A percentile compares a stretch with the other conserved stretches of the same genome.
Conservation (phyloP, 495 filamentous ascomycete genomes). For the Parathielavia hyrcaniae region DNA sequence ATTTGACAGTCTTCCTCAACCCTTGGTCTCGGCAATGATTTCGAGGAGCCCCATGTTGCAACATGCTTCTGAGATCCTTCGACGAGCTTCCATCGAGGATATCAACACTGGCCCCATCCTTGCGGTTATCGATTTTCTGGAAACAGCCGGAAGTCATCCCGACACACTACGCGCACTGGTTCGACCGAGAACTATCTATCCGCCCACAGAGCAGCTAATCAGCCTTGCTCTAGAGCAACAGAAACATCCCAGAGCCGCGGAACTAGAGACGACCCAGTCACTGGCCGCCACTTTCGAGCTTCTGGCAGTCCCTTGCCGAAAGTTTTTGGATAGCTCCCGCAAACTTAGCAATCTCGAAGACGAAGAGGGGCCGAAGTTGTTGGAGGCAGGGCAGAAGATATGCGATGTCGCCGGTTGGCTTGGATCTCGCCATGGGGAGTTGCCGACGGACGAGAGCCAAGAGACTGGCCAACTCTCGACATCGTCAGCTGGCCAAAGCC, state of each 20-base stretch:
- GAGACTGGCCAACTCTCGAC: not conserved
- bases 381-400: constrained; percentile 3
- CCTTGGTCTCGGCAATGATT: constrained; percentile 24
- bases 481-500: not conserved
- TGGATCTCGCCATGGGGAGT: not conserved
- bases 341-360: not conserved
- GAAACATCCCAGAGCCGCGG: not conserved
- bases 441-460: not conserved
- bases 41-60: constrained; percentile 32
- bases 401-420: constrained; percentile 1
- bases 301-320: constrained; percentile 13
- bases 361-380: not conserved
- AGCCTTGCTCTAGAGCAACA: not conserved
- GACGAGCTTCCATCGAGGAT: constrained; percentile 31
- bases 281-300: constrained; percentile 2
- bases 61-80: constrained; percentile 27
- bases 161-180: constrained; percentile 17
- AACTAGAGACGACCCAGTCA: constrained; percentile 12
- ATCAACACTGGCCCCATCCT: constrained; percentile 20
- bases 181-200: constrained; percentile 22
- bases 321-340: constrained; percentile 4
- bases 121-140: constrained; percentile 30
- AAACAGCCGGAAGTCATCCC: constrained; percentile 20
- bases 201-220: constrained; percentile 18
- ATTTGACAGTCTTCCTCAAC: constrained; percentile 21